These are phyloP conservation scores for Pleomassaria siparia DNA, from an alignment of 2,329 filamentous ascomycete species.

Conservation along the genomic window DNA sequence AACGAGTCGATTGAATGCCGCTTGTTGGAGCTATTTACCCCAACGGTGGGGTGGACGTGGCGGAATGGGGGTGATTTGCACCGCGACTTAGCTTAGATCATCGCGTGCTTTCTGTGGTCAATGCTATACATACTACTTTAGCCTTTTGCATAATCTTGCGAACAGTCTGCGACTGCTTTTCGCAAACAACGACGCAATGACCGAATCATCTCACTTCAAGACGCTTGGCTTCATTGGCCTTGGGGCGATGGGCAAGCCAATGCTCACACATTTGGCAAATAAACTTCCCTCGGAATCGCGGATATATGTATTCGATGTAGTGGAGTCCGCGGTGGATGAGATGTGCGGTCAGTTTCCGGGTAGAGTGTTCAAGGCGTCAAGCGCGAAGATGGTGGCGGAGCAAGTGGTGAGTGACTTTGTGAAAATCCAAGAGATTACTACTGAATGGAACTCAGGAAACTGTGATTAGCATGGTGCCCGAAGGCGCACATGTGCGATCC, in stretches of 20 bases:
- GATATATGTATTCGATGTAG: constrained; percentile 55
- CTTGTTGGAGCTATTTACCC: not conserved
- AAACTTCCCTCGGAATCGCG: constrained; percentile 48
- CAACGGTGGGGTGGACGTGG: constrained; percentile 8
- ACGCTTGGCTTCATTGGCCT: constrained; percentile 56
- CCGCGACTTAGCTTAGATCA: not conserved
- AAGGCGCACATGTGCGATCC: constrained; percentile 53
- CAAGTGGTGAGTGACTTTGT: constrained; percentile 47
- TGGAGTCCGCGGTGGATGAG: constrained; percentile 46
- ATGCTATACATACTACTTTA: not conserved
- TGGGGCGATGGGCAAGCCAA: constrained; percentile 58
- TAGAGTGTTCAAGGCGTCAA: constrained; percentile 44
- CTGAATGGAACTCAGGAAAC: constrained; percentile 43
- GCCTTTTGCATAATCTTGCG: not conserved
- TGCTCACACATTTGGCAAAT: constrained; percentile 53
- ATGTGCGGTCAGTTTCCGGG: constrained; percentile 45
- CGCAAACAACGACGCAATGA: constrained; percentile 17
- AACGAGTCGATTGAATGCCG: too few relatives aligned
- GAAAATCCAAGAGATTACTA: not conserved
- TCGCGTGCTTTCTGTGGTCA: not conserved
- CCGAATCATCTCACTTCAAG: constrained; percentile 20
- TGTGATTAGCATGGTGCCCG: constrained; percentile 57
- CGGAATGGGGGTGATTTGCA: not conserved
- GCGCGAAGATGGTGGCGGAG: constrained; percentile 53
- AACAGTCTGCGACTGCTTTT: not conserved